Conservation (phyloP, 208 protist species). For the Lotmaria passim region DNA sequence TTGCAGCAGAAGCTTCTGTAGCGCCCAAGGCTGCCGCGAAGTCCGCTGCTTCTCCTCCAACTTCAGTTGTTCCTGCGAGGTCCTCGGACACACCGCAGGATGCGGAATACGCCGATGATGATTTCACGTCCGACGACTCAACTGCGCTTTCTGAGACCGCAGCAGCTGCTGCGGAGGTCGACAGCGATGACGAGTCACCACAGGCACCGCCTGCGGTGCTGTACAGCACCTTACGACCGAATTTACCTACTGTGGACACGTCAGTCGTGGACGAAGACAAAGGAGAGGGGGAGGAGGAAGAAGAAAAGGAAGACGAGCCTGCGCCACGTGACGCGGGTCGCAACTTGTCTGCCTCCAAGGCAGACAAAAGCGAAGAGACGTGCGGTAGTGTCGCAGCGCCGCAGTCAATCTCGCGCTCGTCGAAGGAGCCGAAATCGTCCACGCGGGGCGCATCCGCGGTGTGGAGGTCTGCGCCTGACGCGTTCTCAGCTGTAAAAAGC, state of each 20-base stretch:
- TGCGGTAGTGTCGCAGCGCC: not conserved
- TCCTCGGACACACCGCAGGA: not conserved
- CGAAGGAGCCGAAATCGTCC: conserved; percentile 12
- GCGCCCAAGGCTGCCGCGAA: too few species aligned
- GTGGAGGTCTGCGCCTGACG: conserved; percentile 2
- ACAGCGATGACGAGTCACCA: not conserved
- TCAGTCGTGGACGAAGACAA: not conserved
- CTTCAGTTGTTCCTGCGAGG: not conserved
- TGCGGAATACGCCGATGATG: not conserved
- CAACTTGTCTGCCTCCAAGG: too few species aligned
- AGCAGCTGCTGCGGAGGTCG: not conserved
- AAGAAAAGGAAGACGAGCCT: not conserved
- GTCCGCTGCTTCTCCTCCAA: not conserved
- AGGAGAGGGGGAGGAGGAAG: not conserved
- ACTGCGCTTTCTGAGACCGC: not conserved
- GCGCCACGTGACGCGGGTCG: too few species aligned
- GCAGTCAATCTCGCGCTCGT: not conserved
- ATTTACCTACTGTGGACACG: not conserved
- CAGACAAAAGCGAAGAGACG: too few species aligned
- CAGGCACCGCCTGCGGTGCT: not conserved
- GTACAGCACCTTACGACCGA: not conserved
- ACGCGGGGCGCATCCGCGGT: not conserved
- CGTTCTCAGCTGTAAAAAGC: not conserved
- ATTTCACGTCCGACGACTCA: not conserved
- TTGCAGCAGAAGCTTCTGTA: too few species aligned